Conservation (phyloP, 2,329 filamentous ascomycete species). For the Neospermospora avenae region DNA sequence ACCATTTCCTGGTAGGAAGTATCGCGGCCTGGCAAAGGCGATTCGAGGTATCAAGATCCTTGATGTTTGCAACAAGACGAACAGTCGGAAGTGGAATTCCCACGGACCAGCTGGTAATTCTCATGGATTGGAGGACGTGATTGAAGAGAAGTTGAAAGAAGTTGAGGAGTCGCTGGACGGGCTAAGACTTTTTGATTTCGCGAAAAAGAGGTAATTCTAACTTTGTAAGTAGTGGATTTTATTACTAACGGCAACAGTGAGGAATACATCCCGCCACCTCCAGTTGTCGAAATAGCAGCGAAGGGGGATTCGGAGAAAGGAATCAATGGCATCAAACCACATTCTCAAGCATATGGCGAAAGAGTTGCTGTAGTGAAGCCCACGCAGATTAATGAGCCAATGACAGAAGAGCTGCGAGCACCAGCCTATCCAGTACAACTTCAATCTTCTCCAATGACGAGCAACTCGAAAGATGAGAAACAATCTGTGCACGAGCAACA, state of each 20-base stretch:
- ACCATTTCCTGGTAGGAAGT: conserved; percentile 23
- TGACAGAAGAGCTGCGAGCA: not conserved
- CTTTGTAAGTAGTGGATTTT: not conserved
- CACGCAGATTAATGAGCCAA: not conserved
- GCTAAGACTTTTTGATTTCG: conserved; percentile 19
- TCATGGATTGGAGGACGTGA: conserved; percentile 23
- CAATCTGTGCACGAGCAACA: not conserved
- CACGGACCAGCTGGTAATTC: conserved; percentile 19
- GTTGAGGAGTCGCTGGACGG: conserved; percentile 20
- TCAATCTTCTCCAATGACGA: not conserved
- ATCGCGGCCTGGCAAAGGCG: conserved; percentile 17
- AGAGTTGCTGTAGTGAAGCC: not conserved
- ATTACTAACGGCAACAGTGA: conserved; percentile 12
- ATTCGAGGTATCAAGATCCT: conserved; percentile 25
- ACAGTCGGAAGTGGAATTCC: conserved; percentile 19
- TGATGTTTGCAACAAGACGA: conserved; percentile 25
- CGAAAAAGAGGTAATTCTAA: conserved; percentile 18
- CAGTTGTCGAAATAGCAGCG: not conserved
- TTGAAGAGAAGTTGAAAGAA: conserved; percentile 18
- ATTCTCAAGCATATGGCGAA: not conserved
- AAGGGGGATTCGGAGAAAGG: conserved; percentile 1
- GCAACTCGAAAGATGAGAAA: not conserved
- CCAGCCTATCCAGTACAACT: not conserved
- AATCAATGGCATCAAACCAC: not conserved
- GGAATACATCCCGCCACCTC: not conserved